Conservation (phyloP, 768 basidiomycete genomes). For the Lactarius hatsudake region DNA sequence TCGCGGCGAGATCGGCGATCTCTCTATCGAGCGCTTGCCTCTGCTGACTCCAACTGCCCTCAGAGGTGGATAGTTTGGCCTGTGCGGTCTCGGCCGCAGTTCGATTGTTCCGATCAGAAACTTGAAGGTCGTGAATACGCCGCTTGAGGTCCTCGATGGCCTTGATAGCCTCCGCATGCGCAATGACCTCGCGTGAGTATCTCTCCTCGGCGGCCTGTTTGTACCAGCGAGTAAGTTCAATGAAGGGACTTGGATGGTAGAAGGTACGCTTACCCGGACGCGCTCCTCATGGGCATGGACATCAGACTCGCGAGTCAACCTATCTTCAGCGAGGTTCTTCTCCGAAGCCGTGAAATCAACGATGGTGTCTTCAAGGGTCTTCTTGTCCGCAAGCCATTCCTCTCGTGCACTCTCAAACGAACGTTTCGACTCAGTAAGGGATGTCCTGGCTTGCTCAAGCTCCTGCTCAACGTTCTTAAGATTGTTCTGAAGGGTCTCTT, state of each 20-base stretch:
- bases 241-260: background rate
- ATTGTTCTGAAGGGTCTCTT: conserved; percentile 59
- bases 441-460: conserved; percentile 44
- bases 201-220: conserved; percentile 71
- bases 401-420: conserved; percentile 65
- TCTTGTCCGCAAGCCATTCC: conserved; percentile 77
- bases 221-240: conserved; percentile 5
- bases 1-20: conserved; percentile 61
- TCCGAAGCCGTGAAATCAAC: conserved; percentile 77
- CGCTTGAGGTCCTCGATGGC: conserved; percentile 59
- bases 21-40: conserved; percentile 77
- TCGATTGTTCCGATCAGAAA: conserved; percentile 53
- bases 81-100: conserved; percentile 70
- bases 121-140: conserved; percentile 53
- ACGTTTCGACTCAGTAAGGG: conserved; percentile 58
- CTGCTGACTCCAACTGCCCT: conserved; percentile 79
- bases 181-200: conserved; percentile 76
- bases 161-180: conserved; percentile 86
- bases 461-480: conserved; percentile 55
- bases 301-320: conserved; percentile 59
- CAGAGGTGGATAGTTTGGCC: conserved; percentile 67
- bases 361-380: conserved; percentile 76
- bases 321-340: conserved; percentile 61
- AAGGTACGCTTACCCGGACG: conserved; percentile 49
- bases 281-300: conserved; percentile 67